Evolutionary conservation across 306 rosid species (phyloP).

Genomic region (Sindora glabra): DNA sequence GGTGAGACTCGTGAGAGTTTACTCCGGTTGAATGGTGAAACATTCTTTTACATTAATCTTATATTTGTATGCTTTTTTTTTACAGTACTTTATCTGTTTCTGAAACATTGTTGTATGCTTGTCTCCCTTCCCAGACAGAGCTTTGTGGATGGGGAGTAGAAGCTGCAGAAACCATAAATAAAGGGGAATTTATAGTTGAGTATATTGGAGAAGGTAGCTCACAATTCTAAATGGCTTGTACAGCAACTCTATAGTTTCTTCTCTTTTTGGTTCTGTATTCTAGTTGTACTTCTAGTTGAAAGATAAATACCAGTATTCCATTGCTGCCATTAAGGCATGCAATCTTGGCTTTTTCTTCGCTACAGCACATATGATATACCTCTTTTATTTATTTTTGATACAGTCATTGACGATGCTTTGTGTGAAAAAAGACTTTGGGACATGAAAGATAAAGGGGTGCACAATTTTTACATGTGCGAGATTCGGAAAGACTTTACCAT

Average conservation of each 20-base stretch:
- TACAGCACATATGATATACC: background rate
- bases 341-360: background rate
- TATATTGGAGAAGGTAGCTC: constrained; percentile 88
- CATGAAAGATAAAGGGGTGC: constrained; percentile 69
- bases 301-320: background rate
- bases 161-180: constrained; percentile 59
- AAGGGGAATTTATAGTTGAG: constrained; percentile 75
- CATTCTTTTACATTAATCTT: background rate
- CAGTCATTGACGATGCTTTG: constrained; percentile 82
- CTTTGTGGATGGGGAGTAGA: constrained; percentile 98
- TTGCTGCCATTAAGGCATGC: background rate
- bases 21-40: background rate
- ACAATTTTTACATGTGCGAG: constrained; percentile 92
- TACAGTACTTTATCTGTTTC: background rate
- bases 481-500: constrained; percentile 87
- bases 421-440: constrained; percentile 90
- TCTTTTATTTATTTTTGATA: constrained; percentile 16
- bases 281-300: background rate
- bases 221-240: background rate
- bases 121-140: constrained; percentile 53
- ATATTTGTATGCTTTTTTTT: background rate
- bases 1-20: constrained; percentile 46
- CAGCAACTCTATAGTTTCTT: background rate
- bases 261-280: background rate
- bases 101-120: background rate